These are phyloP conservation scores for Pelargonium citronellum DNA, from an alignment of 441 rosid genomes.

Conservation along the genomic window DNA sequence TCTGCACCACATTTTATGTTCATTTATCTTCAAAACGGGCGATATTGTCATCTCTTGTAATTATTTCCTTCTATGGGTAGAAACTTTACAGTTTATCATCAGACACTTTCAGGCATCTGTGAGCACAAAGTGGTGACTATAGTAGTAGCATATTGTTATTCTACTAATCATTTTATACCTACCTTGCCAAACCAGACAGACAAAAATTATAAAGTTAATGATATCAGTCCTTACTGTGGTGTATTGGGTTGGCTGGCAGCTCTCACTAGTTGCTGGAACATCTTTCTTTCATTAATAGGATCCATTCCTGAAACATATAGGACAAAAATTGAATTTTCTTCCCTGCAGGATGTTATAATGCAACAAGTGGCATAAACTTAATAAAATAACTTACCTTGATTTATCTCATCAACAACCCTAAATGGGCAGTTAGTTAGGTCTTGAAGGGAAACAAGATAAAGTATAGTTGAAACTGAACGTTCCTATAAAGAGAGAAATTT, in stretches of 20 bases:
- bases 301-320: constrained; percentile 68
- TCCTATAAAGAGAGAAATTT: constrained; percentile 37
- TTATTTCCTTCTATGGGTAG: neutral
- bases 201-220: neutral
- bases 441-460: constrained; percentile 95
- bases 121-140: neutral
- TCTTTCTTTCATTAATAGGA: constrained; percentile 91
- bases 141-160: neutral
- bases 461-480: constrained; percentile 88
- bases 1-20: too few species aligned
- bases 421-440: constrained; percentile 96
- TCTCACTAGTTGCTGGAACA: constrained; percentile 95
- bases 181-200: neutral
- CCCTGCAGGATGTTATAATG: neutral
- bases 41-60: neutral
- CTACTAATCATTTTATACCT: neutral
- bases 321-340: constrained; percentile 2
- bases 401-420: constrained; percentile 93
- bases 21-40: neutral
- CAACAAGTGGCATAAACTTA: neutral
- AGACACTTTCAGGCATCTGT: too few species aligned
- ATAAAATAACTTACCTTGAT: constrained; percentile 58
- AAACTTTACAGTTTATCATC: too few species aligned
- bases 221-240: constrained; percentile 64
- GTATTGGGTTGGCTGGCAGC: constrained; percentile 93